A percentile compares a stretch with the other conserved stretches of the same genome.
These are phyloP conservation scores for Sphaceloma murrayae DNA, from an alignment of 2,329 filamentous ascomycete species.

Conservation along the genomic window DNA sequence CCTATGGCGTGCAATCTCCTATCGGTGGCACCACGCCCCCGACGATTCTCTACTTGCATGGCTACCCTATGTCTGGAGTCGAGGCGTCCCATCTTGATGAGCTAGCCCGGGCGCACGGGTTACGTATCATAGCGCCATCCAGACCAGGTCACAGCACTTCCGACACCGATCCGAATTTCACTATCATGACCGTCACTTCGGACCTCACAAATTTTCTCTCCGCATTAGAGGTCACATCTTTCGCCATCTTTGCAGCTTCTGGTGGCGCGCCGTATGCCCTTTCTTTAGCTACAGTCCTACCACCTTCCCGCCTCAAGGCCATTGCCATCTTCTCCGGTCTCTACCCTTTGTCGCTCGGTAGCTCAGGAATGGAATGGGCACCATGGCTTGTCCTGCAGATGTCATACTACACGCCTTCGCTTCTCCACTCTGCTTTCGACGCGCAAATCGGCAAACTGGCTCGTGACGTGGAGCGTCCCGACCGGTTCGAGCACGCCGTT, in stretches of 20 bases:
- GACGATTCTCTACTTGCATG: slow-evolving; percentile 3
- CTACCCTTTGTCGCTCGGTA: neutral
- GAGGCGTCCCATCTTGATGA: slow-evolving; percentile 1
- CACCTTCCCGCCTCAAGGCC: neutral
- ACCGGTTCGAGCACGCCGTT: slow-evolving; percentile 1
- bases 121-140: slow-evolving; percentile 6
- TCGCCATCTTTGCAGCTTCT: neutral
- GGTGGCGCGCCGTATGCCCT: neutral
- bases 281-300: neutral
- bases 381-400: slow-evolving; percentile 2
- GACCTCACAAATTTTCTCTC: slow-evolving; percentile 9
- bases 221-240: neutral
- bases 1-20: neutral
- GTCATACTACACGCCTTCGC: neutral
- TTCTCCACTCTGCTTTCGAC: neutral
- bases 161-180: neutral
- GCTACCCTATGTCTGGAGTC: neutral
- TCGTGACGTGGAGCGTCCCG: neutral
- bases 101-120: neutral
- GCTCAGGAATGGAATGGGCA: neutral
- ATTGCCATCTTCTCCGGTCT: neutral
- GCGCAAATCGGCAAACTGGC: slow-evolving; percentile 1
- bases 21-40: neutral
- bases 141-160: slow-evolving; percentile 7
- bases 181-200: neutral